phyloP scores from a whole-genome alignment of 2,329 filamentous ascomycete genomes.

The Seiridium cupressi region DNA sequence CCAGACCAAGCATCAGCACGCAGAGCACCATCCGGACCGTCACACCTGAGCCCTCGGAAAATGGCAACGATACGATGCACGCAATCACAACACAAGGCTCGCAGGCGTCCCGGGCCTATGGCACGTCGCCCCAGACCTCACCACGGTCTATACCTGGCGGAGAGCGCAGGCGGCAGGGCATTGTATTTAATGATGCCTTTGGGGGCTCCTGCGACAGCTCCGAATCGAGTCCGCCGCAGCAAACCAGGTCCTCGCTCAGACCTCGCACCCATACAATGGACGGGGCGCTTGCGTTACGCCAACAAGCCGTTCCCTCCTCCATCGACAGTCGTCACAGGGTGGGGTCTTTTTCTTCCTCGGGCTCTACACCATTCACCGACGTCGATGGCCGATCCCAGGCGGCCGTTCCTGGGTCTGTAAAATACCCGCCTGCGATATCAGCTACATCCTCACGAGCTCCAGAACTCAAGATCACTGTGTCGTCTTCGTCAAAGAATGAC shows the following conservation, averaged over 20 bases:
- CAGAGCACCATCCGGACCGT: conserved; percentile 59
- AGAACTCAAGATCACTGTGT: conserved; percentile 32
- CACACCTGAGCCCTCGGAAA: conserved; percentile 58
- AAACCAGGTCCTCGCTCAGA: conserved; percentile 36
- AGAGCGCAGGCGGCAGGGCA: conserved; percentile 52
- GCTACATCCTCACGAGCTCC: conserved; percentile 30
- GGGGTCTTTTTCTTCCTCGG: conserved; percentile 67
- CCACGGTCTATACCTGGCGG: conserved; percentile 45
- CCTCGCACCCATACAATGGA: conserved; percentile 60
- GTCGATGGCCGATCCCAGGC: conserved; percentile 36
- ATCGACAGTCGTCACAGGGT: conserved; percentile 61
- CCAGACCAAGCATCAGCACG: conserved; percentile 24
- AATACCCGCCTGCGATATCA: conserved; percentile 37
- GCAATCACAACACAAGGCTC: conserved; percentile 22
- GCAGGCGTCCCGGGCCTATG: conserved; percentile 29
- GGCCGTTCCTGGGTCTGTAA: conserved; percentile 39
- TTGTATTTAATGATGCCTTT: conserved; percentile 59
- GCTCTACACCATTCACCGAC: conserved; percentile 51
- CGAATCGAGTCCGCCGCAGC: conserved; percentile 37
- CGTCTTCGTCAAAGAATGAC: conserved; percentile 31
- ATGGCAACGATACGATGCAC: conserved; percentile 17
- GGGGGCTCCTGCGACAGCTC: conserved; percentile 48
- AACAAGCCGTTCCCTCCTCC: conserved; percentile 33
- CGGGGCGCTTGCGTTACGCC: conserved; percentile 43
- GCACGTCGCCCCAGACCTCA: conserved; percentile 42